phyloP scores from a whole-genome alignment of 805 yeast species.

The Yarrowia hollandica region DNA sequence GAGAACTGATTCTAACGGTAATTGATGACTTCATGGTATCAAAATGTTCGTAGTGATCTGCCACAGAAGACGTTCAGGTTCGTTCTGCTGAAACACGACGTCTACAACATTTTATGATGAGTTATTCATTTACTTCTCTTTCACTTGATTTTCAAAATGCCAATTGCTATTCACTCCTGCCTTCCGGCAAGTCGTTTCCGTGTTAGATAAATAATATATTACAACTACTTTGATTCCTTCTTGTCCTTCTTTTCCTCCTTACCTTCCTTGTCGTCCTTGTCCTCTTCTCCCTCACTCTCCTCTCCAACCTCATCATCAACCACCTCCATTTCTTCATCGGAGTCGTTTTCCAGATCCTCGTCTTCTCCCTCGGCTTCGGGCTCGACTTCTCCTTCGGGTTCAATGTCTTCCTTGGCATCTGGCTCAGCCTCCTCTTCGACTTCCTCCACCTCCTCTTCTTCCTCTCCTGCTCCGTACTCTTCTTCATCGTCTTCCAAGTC shows the following conservation, averaged over 20 bases:
- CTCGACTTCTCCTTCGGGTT: slow-evolving; percentile 31
- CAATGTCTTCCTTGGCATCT: slow-evolving; percentile 33
- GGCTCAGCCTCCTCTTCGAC: slow-evolving; percentile 56
- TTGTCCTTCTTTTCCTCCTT: background rate
- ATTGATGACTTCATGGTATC: too few species aligned
- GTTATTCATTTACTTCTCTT: too few species aligned
- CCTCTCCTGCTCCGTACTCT: slow-evolving; percentile 43
- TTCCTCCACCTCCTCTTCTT: slow-evolving; percentile 49
- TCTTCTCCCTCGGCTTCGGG: slow-evolving; percentile 48
- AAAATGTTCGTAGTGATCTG: too few species aligned
- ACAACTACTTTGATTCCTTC: background rate
- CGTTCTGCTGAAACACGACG: too few species aligned
- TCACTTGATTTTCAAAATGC: too few species aligned
- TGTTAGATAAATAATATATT: slow-evolving; percentile 9
- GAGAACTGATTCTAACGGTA: too few species aligned
- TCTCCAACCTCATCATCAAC: slow-evolving; percentile 48
- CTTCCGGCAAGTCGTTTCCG: too few species aligned
- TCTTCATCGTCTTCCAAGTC: slow-evolving; percentile 64
- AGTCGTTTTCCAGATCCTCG: slow-evolving; percentile 52
- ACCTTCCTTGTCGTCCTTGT: background rate
- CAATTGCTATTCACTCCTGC: too few species aligned
- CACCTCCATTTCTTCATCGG: slow-evolving; percentile 46
- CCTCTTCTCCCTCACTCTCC: slow-evolving; percentile 39
- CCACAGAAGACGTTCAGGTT: too few species aligned
- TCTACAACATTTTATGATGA: too few species aligned